These are phyloP conservation scores for Eutrema salsugineum DNA, from an alignment of 441 rosid genomes.

Conservation along the genomic window DNA sequence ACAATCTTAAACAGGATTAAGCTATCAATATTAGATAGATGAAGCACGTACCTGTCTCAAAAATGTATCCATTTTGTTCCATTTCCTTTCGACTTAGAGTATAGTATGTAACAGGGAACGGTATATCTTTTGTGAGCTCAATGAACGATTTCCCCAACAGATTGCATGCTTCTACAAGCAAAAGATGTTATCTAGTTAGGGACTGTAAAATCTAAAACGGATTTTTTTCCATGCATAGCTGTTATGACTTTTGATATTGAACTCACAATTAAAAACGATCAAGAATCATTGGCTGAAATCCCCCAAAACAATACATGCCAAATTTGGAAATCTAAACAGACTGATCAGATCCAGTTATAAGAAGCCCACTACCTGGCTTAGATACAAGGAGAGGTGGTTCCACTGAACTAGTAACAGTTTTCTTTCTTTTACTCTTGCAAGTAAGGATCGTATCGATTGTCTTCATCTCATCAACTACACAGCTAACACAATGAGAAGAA, in stretches of 20 bases:
- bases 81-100: slow-evolving; percentile 71
- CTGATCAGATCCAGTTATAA: background rate
- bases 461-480: slow-evolving; percentile 78
- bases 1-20: slow-evolving; percentile 6
- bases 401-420: slow-evolving; percentile 40
- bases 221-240: background rate
- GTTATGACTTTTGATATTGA: background rate
- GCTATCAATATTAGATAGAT: background rate
- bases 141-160: slow-evolving; percentile 32
- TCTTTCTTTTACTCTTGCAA: slow-evolving; percentile 74
- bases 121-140: slow-evolving; percentile 57
- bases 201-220: background rate
- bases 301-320: background rate
- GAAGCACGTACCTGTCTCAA: slow-evolving; percentile 50
- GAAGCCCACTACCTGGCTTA: slow-evolving; percentile 47
- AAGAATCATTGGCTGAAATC: background rate
- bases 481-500: slow-evolving; percentile 50
- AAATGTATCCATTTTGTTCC: slow-evolving; percentile 77
- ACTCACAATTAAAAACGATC: background rate
- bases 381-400: slow-evolving; percentile 34
- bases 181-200: slow-evolving; percentile 11
- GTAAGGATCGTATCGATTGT: slow-evolving; percentile 82
- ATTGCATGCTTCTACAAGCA: slow-evolving; percentile 35
- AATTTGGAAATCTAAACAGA: background rate
- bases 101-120: slow-evolving; percentile 72